Conservation (phyloP, 495 filamentous ascomycete genomes). For the Bathelium albidoporum region DNA sequence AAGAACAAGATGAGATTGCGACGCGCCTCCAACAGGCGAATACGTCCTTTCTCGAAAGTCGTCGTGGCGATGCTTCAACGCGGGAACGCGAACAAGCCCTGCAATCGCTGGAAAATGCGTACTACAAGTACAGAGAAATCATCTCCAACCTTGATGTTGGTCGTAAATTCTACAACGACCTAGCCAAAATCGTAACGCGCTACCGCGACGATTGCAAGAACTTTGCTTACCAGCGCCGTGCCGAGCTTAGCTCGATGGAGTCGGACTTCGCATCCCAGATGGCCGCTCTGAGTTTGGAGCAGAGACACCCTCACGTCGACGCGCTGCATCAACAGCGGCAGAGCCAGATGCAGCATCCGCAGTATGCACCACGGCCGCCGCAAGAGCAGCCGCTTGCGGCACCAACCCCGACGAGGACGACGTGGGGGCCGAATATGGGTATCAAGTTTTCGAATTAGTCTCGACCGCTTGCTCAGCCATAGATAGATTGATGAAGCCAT, state of each 20-base stretch:
- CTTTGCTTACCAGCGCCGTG: conserved; percentile 69
- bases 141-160: conserved; percentile 80
- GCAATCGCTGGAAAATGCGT: conserved; percentile 83
- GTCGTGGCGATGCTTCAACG: conserved; percentile 60
- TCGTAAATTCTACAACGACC: conserved; percentile 93
- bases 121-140: conserved; percentile 90
- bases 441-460: conserved; percentile 12
- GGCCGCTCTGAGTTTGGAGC: conserved; percentile 48
- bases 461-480: not conserved
- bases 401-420: conserved; percentile 6
- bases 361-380: conserved; percentile 1
- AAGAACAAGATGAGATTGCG: conserved; percentile 65
- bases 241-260: conserved; percentile 72
- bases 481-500: not conserved
- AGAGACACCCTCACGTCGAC: conserved; percentile 31
- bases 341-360: conserved; percentile 11
- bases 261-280: conserved; percentile 58
- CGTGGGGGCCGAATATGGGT: conserved; percentile 21
- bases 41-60: conserved; percentile 60
- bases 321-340: conserved; percentile 22
- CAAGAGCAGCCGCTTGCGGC: not conserved
- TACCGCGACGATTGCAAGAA: conserved; percentile 68
- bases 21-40: conserved; percentile 63
- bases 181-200: conserved; percentile 69
- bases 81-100: conserved; percentile 75